These are phyloP conservation scores for Thelonectria rubi DNA, from an alignment of 2,329 filamentous ascomycete genomes.

Conservation along the genomic window DNA sequence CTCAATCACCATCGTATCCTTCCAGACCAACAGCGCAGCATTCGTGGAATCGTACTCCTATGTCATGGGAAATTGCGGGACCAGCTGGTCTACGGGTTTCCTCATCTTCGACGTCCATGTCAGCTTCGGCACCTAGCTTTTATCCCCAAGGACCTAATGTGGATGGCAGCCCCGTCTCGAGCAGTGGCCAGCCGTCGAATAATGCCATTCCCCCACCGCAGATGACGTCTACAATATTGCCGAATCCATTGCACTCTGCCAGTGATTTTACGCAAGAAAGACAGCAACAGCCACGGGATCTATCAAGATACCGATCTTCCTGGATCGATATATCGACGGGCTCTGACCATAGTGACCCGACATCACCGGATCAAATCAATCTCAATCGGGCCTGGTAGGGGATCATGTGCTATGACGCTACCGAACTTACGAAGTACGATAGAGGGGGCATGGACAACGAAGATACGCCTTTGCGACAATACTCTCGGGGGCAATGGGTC, in stretches of 20 bases:
- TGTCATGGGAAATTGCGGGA: not conserved
- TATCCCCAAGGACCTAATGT: conserved; percentile 8
- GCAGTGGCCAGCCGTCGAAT: not conserved
- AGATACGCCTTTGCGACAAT: not conserved
- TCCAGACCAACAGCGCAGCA: not conserved
- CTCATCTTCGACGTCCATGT: conserved; percentile 15
- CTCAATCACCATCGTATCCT: too few species aligned
- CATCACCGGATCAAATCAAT: not conserved
- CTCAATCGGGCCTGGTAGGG: not conserved
- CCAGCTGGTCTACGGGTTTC: not conserved
- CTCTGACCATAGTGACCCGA: conserved; percentile 31
- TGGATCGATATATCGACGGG: conserved; percentile 16
- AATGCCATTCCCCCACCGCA: not conserved
- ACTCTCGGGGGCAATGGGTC: conserved; percentile 15
- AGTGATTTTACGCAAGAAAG: conserved; percentile 11
- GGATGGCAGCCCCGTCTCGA: not conserved
- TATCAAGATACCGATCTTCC: not conserved
- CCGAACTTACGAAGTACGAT: not conserved
- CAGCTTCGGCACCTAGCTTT: conserved; percentile 30
- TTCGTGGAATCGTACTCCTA: not conserved
- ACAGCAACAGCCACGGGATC: conserved; percentile 11
- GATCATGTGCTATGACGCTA: too few species aligned
- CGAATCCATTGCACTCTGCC: conserved; percentile 27
- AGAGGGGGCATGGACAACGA: not conserved
- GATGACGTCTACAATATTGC: not conserved